Conservation (phyloP, 2,329 filamentous ascomycete species). For the Stachybotrys elegans region DNA sequence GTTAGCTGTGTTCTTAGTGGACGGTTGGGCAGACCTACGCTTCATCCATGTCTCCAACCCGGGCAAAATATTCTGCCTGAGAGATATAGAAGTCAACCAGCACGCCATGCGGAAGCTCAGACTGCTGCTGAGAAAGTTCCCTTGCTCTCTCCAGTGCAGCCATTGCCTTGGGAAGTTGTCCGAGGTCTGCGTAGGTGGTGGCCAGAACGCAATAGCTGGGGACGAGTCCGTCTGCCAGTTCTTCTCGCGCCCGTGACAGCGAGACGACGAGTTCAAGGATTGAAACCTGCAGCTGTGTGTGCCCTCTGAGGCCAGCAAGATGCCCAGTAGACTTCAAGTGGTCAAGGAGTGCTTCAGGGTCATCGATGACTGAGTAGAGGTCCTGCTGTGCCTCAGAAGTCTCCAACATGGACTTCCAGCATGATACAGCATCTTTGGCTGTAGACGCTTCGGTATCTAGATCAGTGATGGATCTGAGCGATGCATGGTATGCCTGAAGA, state of each 20-base stretch:
- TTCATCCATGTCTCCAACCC: conserved; percentile 60
- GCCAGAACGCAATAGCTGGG: conserved; percentile 43
- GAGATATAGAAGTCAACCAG: conserved; percentile 59
- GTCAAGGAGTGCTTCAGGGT: conserved; percentile 41
- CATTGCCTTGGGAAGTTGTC: conserved; percentile 45
- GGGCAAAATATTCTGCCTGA: conserved; percentile 69
- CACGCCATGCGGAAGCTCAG: conserved; percentile 31
- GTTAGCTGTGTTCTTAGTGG: background rate
- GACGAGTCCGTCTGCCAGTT: conserved; percentile 34
- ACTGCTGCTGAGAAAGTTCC: conserved; percentile 33
- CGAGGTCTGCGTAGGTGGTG: conserved; percentile 49
- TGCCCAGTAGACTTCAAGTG: conserved; percentile 47
- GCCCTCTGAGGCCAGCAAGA: conserved; percentile 46
- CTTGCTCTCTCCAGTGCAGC: conserved; percentile 54
- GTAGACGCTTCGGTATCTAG: conserved; percentile 26
- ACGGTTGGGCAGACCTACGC: conserved; percentile 33
- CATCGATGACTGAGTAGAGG: conserved; percentile 41
- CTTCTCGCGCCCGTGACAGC: conserved; percentile 31
- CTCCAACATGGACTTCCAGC: conserved; percentile 40
- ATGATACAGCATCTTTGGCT: conserved; percentile 29
- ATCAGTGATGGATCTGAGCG: conserved; percentile 37
- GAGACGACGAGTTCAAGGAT: conserved; percentile 40
- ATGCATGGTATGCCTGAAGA: conserved; percentile 39
- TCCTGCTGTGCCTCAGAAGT: conserved; percentile 33
- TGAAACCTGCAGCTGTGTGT: conserved; percentile 38